Base-by-base conservation (phyloP, 352 stramenopile genomes). In the Phytopythium helicoides region DNA sequence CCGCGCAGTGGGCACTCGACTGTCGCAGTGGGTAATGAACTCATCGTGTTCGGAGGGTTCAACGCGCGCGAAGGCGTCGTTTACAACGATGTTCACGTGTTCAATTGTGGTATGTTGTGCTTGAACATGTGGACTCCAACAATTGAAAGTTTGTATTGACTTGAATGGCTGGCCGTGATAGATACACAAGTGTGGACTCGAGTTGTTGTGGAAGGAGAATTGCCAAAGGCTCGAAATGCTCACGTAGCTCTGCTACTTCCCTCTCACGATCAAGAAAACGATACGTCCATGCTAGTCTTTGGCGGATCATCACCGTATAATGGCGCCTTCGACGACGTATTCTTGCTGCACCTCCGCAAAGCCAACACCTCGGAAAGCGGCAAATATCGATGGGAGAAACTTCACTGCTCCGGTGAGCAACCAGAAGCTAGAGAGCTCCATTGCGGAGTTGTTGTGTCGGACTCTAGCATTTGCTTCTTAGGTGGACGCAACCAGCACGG, bases 21-120 rank as follows among this genome's bases (percentile, higher is more conserved):
- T 1, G 58, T 89, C 15, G 65, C 72, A 5, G 41, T 87, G 38
- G 81, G 63, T 0, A 18, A 39, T 3, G 36, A 56, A 14, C 76
- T 88, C 47, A 60, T 68, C 41, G 66, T 89, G n/a, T 87, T 89
- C 39, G 76, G 81, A 1, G 81, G 81, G 2, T 60, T 87, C n/a
- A 71, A 89, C 52, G 47, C 68, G 1, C 56, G 53, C 3, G 52
- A 56, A 0, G 60, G 67, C 23, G 56, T 64, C 19, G 60, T 87
- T n/a, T 89, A 76, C 66, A 82, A 84, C 28, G 72, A 86, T 41
- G 44, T 86, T 1, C 54, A 73, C 22, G 40, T 86, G 15, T 81
- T 92, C 41, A 44, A 86, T 42, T 33, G 28, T 9, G 9, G 28
- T 33, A 9, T 10, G 28, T 33, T 9, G 28, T 33, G 28, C 28